Conservation (phyloP, 192 early-diverging fungal species). For the Mortierella alpina region DNA sequence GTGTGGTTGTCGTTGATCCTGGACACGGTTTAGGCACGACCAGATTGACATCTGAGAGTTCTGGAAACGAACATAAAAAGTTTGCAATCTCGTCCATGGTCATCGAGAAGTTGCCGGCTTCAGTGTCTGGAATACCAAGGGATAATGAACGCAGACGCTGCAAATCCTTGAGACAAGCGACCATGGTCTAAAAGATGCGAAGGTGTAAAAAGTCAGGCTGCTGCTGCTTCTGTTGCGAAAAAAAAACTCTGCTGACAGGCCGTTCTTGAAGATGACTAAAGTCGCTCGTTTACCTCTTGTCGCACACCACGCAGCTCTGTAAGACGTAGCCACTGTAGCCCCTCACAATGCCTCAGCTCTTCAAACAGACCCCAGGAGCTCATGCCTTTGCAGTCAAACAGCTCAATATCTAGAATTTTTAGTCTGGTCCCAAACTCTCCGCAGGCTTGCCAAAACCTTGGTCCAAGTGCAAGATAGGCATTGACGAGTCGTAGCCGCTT, state of each 20-base stretch:
- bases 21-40: conserved; percentile 26
- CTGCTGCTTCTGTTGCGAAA: too few relatives aligned
- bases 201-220: too few relatives aligned
- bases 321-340: conserved; percentile 15
- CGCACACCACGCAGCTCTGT: conserved; percentile 18
- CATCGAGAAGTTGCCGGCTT: conserved; percentile 19
- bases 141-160: background rate
- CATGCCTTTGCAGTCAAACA: conserved; percentile 27
- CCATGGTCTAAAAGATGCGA: conserved; percentile 5
- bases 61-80: conserved; percentile 12
- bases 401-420: conserved; percentile 19
- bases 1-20: conserved; percentile 29
- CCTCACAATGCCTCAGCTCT: conserved; percentile 6
- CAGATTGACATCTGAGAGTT: conserved; percentile 27
- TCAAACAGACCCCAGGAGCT: conserved; percentile 32
- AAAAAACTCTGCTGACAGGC: too few relatives aligned
- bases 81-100: conserved; percentile 24
- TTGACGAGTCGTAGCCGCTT: conserved; percentile 19
- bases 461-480: conserved; percentile 18
- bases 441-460: conserved; percentile 26
- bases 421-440: conserved; percentile 18
- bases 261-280: too few relatives aligned
- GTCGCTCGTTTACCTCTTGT: too few relatives aligned
- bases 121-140: conserved; percentile 17
- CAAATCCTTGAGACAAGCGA: conserved; percentile 7